phyloP scores from a whole-genome alignment of 129 eudicot species.

The Ambrosia trifida region DNA sequence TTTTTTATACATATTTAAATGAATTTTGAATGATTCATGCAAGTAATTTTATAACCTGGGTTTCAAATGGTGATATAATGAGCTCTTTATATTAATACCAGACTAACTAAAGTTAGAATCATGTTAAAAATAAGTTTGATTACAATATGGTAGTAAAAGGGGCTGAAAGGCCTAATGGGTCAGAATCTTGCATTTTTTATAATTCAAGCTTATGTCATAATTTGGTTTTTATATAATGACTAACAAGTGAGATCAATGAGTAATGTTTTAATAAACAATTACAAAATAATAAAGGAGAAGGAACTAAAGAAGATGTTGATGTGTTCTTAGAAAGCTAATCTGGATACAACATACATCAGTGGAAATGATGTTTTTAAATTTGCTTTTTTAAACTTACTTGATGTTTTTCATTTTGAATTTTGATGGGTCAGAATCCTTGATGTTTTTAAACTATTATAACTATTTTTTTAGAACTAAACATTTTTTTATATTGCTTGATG shows the following conservation, averaged over 20 bases:
- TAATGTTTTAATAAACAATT: neutral
- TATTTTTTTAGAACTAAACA: too few species aligned
- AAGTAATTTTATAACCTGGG: neutral
- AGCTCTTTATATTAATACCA: neutral
- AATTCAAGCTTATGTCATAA: neutral
- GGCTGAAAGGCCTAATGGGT: neutral
- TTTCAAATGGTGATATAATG: neutral
- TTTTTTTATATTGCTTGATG: too few species aligned
- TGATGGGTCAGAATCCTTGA: too few species aligned
- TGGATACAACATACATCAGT: too few species aligned
- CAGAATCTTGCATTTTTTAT: neutral
- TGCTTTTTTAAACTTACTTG: too few species aligned
- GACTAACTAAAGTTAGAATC: neutral
- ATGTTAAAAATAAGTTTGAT: neutral
- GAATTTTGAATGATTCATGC: neutral
- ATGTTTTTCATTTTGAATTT: too few species aligned
- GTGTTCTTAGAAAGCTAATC: too few species aligned
- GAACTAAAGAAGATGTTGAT: too few species aligned
- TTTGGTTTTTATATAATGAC: neutral
- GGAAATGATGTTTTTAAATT: too few species aligned
- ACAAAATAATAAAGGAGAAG: neutral
- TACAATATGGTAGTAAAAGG: neutral
- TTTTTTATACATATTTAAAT: neutral
- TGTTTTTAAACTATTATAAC: too few species aligned
- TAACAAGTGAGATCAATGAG: conserved; percentile 6